Percentiles rank a stretch among this genome's conserved stretches.
These are phyloP conservation scores for Citrus hindsii DNA, from an alignment of 345 rosid species.

Conservation along the genomic window DNA sequence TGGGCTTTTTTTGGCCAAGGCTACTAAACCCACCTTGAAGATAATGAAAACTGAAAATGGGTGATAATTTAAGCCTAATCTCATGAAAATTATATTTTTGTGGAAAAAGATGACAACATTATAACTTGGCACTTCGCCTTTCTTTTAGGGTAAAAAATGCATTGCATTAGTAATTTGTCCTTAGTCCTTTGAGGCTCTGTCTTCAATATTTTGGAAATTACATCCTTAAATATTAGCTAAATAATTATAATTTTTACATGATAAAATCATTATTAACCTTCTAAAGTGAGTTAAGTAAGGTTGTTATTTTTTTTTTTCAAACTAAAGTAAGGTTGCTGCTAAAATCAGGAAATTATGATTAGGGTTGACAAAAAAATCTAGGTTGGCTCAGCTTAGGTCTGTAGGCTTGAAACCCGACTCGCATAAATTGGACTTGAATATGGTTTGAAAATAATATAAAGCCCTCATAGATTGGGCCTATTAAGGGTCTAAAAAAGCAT, in stretches of 20 bases:
- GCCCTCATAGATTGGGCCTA: fast-evolving
- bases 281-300: not conserved
- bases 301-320: no score
- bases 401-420: fast-evolving
- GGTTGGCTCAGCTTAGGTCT: fast-evolving
- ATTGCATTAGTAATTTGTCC: not conserved
- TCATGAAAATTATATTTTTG: not conserved
- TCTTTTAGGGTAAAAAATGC: not conserved
- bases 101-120: no score
- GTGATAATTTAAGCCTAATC: not conserved
- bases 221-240: not conserved
- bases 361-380: fast-evolving
- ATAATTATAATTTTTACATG: not conserved
- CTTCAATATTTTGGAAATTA: not conserved
- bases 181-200: not conserved
- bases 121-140: not conserved
- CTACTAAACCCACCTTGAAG: not conserved
- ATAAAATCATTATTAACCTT: not conserved
- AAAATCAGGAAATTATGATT: no score
- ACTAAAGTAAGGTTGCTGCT: no score
- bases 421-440: fast-evolving
- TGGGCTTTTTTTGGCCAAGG: no score
- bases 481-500: fast-evolving
- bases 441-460: no score
- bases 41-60: not conserved